Conservation (phyloP, 2,329 filamentous ascomycete genomes). For the Colletotrichum sp. region DNA sequence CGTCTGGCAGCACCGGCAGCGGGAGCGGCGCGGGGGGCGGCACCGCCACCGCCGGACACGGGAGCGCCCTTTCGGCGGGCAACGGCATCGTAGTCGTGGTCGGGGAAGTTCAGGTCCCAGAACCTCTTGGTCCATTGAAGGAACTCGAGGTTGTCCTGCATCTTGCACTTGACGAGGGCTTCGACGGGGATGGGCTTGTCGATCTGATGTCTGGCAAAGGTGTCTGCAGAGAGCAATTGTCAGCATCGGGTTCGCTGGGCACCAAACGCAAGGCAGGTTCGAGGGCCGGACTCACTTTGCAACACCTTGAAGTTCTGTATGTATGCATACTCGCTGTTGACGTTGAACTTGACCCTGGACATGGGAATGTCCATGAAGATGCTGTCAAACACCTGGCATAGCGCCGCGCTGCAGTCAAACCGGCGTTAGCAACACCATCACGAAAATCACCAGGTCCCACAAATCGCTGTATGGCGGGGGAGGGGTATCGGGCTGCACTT, state of each 20-base stretch:
- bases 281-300: slow-evolving; percentile 72
- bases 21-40: slow-evolving; percentile 48
- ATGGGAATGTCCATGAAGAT: slow-evolving; percentile 97
- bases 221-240: slow-evolving; percentile 55
- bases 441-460: slow-evolving; percentile 17
- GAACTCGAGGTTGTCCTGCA: slow-evolving; percentile 99
- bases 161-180: slow-evolving; percentile 94
- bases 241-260: background rate
- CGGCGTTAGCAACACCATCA: slow-evolving; percentile 24
- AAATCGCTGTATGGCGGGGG: slow-evolving; percentile 26
- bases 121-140: slow-evolving; percentile 95
- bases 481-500: slow-evolving; percentile 46
- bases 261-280: background rate
- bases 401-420: slow-evolving; percentile 71
- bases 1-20: slow-evolving; percentile 54
- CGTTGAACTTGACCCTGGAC: slow-evolving; percentile 97
- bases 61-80: slow-evolving; percentile 80
- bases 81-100: slow-evolving; percentile 94
- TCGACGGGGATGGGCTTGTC: slow-evolving; percentile 92
- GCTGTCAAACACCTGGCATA: slow-evolving; percentile 98
- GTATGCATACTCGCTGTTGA: slow-evolving; percentile 96
- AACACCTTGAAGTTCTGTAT: slow-evolving; percentile 98
- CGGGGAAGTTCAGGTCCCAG: slow-evolving; percentile 98
- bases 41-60: slow-evolving; percentile 51
- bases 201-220: slow-evolving; percentile 84